phyloP scores from a whole-genome alignment of 768 basidiomycete species.

The Kwoniella europaea region DNA sequence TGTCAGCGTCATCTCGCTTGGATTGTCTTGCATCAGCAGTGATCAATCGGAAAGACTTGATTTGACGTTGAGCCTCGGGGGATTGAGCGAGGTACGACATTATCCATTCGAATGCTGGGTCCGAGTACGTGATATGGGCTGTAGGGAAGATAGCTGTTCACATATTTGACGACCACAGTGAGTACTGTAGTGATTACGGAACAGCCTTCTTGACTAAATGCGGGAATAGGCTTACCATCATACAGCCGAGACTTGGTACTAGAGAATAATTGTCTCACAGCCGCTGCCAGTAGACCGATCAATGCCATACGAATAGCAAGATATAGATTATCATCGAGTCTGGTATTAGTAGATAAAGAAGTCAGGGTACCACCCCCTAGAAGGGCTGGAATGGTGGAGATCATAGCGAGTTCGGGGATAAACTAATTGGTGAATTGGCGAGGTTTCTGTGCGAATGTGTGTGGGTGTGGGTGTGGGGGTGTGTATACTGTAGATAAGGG shows the following conservation, averaged over 20 bases:
- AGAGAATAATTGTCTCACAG: neutral
- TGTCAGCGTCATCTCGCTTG: constrained; percentile 9
- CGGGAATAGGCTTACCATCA: neutral
- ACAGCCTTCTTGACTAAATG: too few species aligned
- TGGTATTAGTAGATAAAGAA: neutral
- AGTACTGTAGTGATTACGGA: too few species aligned
- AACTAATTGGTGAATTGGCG: neutral
- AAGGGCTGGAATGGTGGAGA: neutral
- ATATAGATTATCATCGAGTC: constrained; percentile 6
- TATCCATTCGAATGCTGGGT: constrained; percentile 40
- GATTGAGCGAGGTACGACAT: constrained; percentile 42
- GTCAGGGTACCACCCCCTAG: neutral
- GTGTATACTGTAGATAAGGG: neutral
- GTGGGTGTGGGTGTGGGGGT: neutral
- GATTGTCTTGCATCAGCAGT: constrained; percentile 30
- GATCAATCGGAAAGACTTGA: constrained; percentile 33
- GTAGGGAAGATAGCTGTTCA: constrained; percentile 37
- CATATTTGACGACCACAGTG: too few species aligned
- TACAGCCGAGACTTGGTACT: neutral
- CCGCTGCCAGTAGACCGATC: constrained; percentile 6
- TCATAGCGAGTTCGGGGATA: neutral
- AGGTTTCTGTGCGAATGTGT: neutral
- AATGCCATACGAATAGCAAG: constrained; percentile 11
- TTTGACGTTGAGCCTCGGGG: constrained; percentile 31
- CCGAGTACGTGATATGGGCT: constrained; percentile 30